These are phyloP conservation scores for Dactylellina drechsleri DNA, from an alignment of 2,329 filamentous ascomycete species.

Conservation along the genomic window DNA sequence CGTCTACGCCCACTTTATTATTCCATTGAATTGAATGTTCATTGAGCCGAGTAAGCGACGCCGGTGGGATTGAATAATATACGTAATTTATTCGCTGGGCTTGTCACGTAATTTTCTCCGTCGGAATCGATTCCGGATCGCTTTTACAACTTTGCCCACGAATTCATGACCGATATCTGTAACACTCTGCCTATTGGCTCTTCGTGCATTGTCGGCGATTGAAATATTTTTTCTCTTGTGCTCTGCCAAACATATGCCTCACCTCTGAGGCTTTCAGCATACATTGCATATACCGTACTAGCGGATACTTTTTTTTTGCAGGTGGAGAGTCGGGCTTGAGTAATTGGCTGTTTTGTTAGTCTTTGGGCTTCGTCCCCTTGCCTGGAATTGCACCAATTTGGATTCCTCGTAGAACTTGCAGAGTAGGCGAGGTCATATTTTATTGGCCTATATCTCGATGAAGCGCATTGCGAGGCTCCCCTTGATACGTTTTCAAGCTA, in stretches of 20 bases:
- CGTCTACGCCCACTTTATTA: slow-evolving; percentile 20
- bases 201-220: slow-evolving; percentile 32
- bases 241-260: too few species aligned
- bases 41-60: slow-evolving; percentile 27
- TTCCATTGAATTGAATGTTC: too few species aligned
- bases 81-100: slow-evolving; percentile 15
- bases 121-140: slow-evolving; percentile 37
- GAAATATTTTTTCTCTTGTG: neutral
- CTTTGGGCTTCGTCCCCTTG: neutral
- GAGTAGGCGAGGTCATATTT: too few species aligned
- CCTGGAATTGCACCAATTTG: neutral
- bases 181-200: slow-evolving; percentile 7
- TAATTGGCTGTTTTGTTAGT: neutral
- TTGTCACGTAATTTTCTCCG: slow-evolving; percentile 10
- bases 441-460: too few species aligned
- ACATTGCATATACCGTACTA: neutral
- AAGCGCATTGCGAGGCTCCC: too few species aligned
- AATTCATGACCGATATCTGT: slow-evolving; percentile 1
- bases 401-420: too few species aligned
- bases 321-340: neutral
- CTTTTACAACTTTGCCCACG: slow-evolving; percentile 12
- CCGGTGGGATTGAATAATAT: slow-evolving; percentile 3
- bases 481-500: too few species aligned
- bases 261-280: too few species aligned
- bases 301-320: slow-evolving; percentile 11